A percentile compares a stretch with the other conserved stretches of the same genome.
Conservation (phyloP, 495 filamentous ascomycete species). For the Lineolata rhizophorae region DNA sequence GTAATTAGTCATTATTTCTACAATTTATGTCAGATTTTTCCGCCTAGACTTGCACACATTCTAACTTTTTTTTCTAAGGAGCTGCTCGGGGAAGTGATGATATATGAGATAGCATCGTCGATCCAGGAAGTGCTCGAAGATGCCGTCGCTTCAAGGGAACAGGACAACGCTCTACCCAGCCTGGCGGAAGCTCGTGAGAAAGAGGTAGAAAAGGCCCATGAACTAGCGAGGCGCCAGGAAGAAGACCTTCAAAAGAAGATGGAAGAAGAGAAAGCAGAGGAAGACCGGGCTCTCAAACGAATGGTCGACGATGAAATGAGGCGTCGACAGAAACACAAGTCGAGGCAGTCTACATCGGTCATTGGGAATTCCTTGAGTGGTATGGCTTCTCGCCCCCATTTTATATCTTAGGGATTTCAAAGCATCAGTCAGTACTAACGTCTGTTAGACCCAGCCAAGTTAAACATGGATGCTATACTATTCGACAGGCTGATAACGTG, state of each 20-base stretch:
- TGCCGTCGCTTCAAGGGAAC: slow-evolving; percentile 25
- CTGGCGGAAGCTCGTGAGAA: slow-evolving; percentile 74
- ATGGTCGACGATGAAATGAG: slow-evolving; percentile 58
- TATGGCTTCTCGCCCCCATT: background rate
- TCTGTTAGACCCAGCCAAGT: background rate
- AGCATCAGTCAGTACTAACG: background rate
- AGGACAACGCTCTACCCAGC: slow-evolving; percentile 55
- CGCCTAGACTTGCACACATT: no score
- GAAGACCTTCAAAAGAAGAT: slow-evolving; percentile 24
- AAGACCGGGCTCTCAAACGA: slow-evolving; percentile 50
- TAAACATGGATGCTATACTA: no score
- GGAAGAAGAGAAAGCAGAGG: slow-evolving; percentile 36
- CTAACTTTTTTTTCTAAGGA: no score
- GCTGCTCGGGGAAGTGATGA: slow-evolving; percentile 67
- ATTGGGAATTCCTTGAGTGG: background rate
- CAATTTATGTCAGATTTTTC: no score
- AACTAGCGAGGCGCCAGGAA: slow-evolving; percentile 23
- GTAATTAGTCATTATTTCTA: no score
- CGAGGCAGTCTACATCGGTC: no score
- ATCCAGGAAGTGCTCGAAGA: slow-evolving; percentile 80
- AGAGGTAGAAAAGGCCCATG: slow-evolving; percentile 32
- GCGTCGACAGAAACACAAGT: slow-evolving; percentile 16
- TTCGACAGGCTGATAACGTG: no score
- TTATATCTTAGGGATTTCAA: background rate
- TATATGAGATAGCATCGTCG: slow-evolving; percentile 61